Percentiles rank a stretch among this genome's conserved stretches.
Evolutionary conservation across 1,284 basidiomycete species (phyloP).

Genomic region (Sanghuangporus weigelae): DNA sequence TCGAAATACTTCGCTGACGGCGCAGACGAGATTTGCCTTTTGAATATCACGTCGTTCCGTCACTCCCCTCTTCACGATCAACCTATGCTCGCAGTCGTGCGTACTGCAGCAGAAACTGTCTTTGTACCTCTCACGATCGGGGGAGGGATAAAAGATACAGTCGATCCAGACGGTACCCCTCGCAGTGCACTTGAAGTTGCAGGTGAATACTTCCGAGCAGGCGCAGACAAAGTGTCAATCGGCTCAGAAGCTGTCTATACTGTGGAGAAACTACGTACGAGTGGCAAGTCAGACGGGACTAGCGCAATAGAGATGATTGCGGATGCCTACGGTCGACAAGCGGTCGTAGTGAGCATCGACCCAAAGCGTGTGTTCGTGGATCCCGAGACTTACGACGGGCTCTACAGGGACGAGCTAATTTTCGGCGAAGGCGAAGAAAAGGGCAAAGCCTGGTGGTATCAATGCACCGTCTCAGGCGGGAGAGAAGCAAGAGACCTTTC

Average conservation of each 20-base stretch:
- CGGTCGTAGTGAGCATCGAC: slow-evolving; percentile 97
- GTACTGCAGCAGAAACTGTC: slow-evolving; percentile 82
- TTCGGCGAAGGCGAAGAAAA: slow-evolving; percentile 52
- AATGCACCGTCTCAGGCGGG: slow-evolving; percentile 95
- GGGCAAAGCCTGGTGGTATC: slow-evolving; percentile 95
- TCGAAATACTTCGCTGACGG: slow-evolving; percentile 83
- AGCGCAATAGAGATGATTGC: slow-evolving; percentile 96
- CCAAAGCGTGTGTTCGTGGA: slow-evolving; percentile 87
- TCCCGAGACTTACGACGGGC: slow-evolving; percentile 59
- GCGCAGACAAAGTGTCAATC: slow-evolving; percentile 97
- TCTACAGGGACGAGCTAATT: slow-evolving; percentile 65
- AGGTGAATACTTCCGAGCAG: slow-evolving; percentile 93
- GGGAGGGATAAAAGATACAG: slow-evolving; percentile 94
- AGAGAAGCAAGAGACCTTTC: slow-evolving; percentile 87
- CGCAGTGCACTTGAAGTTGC: slow-evolving; percentile 92
- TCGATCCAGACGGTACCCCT: slow-evolving; percentile 92
- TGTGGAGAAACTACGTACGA: slow-evolving; percentile 75
- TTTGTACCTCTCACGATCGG: slow-evolving; percentile 99
- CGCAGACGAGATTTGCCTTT: slow-evolving; percentile 95
- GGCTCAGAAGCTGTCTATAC: slow-evolving; percentile 94
- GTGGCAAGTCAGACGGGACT: slow-evolving; percentile 54
- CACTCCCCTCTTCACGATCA: slow-evolving; percentile 93
- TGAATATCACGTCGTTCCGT: slow-evolving; percentile 99
- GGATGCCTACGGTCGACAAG: slow-evolving; percentile 88
- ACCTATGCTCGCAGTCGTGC: slow-evolving; percentile 96